phyloP scores from a whole-genome alignment of 2,329 filamentous ascomycete genomes.

The Colletotrichum musicola region DNA sequence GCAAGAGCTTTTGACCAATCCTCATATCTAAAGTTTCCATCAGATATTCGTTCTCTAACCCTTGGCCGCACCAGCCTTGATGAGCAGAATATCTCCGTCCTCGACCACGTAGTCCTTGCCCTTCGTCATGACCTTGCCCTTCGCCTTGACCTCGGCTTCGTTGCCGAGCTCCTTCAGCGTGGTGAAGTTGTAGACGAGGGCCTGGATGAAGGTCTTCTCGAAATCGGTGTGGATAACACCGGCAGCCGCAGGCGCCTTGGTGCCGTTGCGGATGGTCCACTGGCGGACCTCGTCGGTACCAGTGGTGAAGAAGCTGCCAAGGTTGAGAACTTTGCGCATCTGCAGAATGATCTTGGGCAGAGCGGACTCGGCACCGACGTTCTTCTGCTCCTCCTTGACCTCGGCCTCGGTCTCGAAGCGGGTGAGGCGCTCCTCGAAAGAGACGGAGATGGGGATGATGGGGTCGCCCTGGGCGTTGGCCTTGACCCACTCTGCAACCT shows the following conservation, averaged over 20 bases:
- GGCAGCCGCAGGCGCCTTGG: constrained; percentile 96
- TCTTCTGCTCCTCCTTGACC: constrained; percentile 88
- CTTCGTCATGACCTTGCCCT: constrained; percentile 98
- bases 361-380: constrained; percentile 85
- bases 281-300: constrained; percentile 96
- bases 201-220: constrained; percentile 99
- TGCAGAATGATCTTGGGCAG: constrained; percentile 91
- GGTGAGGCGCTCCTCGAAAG: constrained; percentile 91
- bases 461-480: constrained; percentile 88
- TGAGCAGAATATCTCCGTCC: constrained; percentile 85
- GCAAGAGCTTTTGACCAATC: constrained; percentile 39
- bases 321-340: constrained; percentile 92
- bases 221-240: constrained; percentile 99
- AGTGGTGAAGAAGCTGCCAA: constrained; percentile 97
- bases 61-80: constrained; percentile 91
- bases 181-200: constrained; percentile 90
- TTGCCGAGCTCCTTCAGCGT: constrained; percentile 88
- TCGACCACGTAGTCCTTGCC: constrained; percentile 96
- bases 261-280: constrained; percentile 96
- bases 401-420: constrained; percentile 82
- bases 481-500: constrained; percentile 96
- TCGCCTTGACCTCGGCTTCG: constrained; percentile 88
- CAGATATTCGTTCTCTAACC: constrained; percentile 55
- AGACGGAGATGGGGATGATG: constrained; percentile 92
- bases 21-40: constrained; percentile 38